Percentiles rank a stretch among this genome's conserved stretches.
Conservation (phyloP, 768 basidiomycete species). For the Chalciporus sphaerocephalus region DNA sequence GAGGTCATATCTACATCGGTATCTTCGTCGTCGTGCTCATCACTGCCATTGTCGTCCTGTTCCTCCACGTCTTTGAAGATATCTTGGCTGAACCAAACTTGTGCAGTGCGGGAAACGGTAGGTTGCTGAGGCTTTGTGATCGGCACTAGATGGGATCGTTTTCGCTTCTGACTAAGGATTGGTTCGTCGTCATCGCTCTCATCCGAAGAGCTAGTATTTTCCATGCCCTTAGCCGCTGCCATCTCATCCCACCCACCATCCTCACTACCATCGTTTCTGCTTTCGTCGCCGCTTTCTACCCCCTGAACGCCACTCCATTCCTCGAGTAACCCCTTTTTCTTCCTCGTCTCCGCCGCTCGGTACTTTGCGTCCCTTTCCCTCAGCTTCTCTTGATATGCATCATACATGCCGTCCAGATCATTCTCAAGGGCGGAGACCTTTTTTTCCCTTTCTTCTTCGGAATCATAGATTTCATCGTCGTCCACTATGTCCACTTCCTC, state of each 20-base stretch:
- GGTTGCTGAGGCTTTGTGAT: slow-evolving; percentile 42
- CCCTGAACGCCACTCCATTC: slow-evolving; percentile 76
- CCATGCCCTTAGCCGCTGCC: slow-evolving; percentile 49
- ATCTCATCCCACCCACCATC: slow-evolving; percentile 71
- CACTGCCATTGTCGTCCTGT: slow-evolving; percentile 29
- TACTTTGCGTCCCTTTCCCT: slow-evolving; percentile 84
- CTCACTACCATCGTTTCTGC: slow-evolving; percentile 37
- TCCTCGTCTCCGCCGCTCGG: slow-evolving; percentile 73
- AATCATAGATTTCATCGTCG: slow-evolving; percentile 47
- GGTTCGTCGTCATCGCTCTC: slow-evolving; percentile 42
- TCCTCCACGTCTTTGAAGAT: slow-evolving; percentile 61
- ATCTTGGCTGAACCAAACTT: slow-evolving; percentile 95
- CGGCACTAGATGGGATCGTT: slow-evolving; percentile 28
- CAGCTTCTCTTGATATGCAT: slow-evolving; percentile 76
- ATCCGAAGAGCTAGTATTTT: slow-evolving; percentile 48
- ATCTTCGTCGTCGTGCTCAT: slow-evolving; percentile 24
- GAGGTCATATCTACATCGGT: slow-evolving; percentile 23
- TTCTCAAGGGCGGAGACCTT: slow-evolving; percentile 65
- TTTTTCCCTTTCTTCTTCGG: slow-evolving; percentile 66
- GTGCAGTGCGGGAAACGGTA: slow-evolving; percentile 51
- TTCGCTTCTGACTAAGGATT: slow-evolving; percentile 39
- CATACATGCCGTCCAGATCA: slow-evolving; percentile 87
- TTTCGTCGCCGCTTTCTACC: slow-evolving; percentile 36
- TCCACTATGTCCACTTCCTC: slow-evolving; percentile 23
- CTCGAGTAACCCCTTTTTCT: slow-evolving; percentile 67